Percentiles rank a stretch among this genome's conserved stretches.
Evolutionary conservation across 352 stramenopile genomes (phyloP).

Genomic region (Peronosclerospora sorghi): DNA sequence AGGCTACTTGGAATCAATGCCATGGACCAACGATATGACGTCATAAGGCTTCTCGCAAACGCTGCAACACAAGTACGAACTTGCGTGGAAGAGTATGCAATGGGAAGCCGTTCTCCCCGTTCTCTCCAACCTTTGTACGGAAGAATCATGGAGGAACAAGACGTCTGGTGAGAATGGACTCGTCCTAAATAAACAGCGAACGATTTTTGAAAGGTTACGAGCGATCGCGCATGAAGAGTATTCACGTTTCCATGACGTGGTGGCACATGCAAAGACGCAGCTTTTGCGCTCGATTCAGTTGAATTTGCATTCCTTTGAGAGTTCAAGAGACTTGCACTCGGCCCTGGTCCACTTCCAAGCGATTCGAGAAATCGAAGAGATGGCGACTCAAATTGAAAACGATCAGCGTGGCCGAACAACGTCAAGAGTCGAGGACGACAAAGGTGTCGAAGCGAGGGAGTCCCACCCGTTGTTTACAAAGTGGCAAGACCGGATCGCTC

Average conservation of each 20-base stretch:
- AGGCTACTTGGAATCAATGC: constrained; percentile 36
- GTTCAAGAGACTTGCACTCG: constrained; percentile 42
- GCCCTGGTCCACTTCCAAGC: constrained; percentile 45
- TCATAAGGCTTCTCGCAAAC: constrained; percentile 5
- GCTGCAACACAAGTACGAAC: constrained; percentile 56
- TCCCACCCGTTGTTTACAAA: constrained; percentile 22
- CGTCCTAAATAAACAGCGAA: constrained; percentile 32
- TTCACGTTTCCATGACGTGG: constrained; percentile 22
- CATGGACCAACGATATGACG: neutral
- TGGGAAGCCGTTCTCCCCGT: constrained; percentile 42
- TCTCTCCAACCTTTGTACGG: constrained; percentile 4
- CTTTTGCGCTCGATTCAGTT: constrained; percentile 44
- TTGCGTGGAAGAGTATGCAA: constrained; percentile 72
- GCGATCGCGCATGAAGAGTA: constrained; percentile 47
- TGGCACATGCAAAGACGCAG: constrained; percentile 30
- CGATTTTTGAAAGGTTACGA: constrained; percentile 42
- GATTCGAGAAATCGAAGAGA: constrained; percentile 54
- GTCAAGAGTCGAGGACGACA: neutral
- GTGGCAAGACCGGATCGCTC: constrained; percentile 33
- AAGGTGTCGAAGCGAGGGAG: neutral
- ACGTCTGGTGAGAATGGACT: too few species aligned
- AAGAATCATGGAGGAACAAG: neutral
- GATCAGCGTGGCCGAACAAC: too few species aligned
- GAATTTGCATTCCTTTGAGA: constrained; percentile 59
- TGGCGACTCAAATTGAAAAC: constrained; percentile 12